Evolutionary conservation across 345 rosid genomes (phyloP).

Genomic region (Raphanus sativus): DNA sequence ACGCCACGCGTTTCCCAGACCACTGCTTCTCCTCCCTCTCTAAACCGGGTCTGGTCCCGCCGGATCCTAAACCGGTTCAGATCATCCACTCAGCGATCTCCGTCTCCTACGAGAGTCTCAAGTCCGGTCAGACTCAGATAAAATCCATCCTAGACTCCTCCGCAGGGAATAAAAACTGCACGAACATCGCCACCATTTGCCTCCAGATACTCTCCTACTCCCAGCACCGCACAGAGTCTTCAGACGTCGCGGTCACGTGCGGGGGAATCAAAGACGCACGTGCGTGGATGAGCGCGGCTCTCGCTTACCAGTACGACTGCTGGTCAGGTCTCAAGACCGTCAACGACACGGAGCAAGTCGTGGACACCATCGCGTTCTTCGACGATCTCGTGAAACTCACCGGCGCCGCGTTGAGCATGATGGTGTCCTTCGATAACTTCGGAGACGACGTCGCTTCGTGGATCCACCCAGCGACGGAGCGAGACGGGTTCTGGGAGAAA

Average conservation of each 20-base stretch:
- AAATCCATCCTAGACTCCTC: conserved; percentile 53
- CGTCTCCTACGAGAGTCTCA: conserved; percentile 56
- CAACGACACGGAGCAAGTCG: conserved; percentile 55
- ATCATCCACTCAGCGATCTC: conserved; percentile 63
- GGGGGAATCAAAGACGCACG: conserved; percentile 65
- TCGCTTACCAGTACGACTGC: conserved; percentile 74
- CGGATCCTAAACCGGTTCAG: conserved; percentile 54
- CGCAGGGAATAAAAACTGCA: conserved; percentile 49
- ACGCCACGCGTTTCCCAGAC: conserved; percentile 62
- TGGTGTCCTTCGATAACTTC: conserved; percentile 53
- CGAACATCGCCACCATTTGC: conserved; percentile 60
- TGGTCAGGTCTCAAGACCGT: conserved; percentile 66
- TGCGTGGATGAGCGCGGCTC: conserved; percentile 77
- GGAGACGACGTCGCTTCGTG: conserved; percentile 54
- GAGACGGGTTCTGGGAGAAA: conserved; percentile 67
- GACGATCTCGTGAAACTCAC: conserved; percentile 45
- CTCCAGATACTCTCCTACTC: conserved; percentile 53
- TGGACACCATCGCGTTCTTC: conserved; percentile 56
- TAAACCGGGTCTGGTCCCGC: conserved; percentile 39
- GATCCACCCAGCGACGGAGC: conserved; percentile 73
- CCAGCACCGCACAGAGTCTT: conserved; percentile 46
- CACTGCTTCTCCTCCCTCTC: conserved; percentile 46
- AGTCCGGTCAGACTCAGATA: conserved; percentile 53
- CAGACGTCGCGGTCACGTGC: conserved; percentile 40
- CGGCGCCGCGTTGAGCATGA: conserved; percentile 76